Conservation (phyloP, 2,329 filamentous ascomycete species). For the Fusarium tupiense region DNA sequence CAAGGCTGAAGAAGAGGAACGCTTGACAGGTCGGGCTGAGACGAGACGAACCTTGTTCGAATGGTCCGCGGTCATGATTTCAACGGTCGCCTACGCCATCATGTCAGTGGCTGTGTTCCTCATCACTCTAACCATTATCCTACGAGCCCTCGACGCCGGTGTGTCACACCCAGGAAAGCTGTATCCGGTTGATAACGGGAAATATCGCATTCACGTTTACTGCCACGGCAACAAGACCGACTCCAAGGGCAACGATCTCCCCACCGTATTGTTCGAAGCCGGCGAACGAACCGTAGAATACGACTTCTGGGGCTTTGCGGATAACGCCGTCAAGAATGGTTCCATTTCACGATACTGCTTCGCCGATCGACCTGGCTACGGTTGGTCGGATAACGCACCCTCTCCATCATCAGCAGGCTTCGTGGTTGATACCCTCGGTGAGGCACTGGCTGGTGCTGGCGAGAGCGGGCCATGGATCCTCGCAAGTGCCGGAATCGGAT, state of each 20-base stretch:
- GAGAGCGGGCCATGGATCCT: slow-evolving; percentile 92
- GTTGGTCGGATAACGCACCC: slow-evolving; percentile 88
- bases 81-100: slow-evolving; percentile 75
- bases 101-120: slow-evolving; percentile 76
- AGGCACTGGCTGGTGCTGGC: slow-evolving; percentile 81
- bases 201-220: slow-evolving; percentile 87
- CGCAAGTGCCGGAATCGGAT: slow-evolving; percentile 85
- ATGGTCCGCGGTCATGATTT: slow-evolving; percentile 82
- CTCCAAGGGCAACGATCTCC: slow-evolving; percentile 61
- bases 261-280: slow-evolving; percentile 87
- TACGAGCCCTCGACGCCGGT: slow-evolving; percentile 82
- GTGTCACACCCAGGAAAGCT: slow-evolving; percentile 77
- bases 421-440: slow-evolving; percentile 87
- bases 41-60: slow-evolving; percentile 82
- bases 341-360: slow-evolving; percentile 93
- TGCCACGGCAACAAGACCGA: slow-evolving; percentile 78
- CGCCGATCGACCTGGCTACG: slow-evolving; percentile 90
- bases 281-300: slow-evolving; percentile 83
- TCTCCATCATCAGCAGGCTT: slow-evolving; percentile 94
- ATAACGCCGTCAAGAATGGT: slow-evolving; percentile 78
- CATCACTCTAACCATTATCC: slow-evolving; percentile 80
- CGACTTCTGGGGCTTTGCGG: slow-evolving; percentile 81
- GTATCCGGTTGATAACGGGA: slow-evolving; percentile 83
- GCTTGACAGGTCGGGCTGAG: slow-evolving; percentile 88
- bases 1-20: slow-evolving; percentile 91